Conservation (phyloP, 73 alveolate genomes). For the Tetrahymena thermophila region DNA sequence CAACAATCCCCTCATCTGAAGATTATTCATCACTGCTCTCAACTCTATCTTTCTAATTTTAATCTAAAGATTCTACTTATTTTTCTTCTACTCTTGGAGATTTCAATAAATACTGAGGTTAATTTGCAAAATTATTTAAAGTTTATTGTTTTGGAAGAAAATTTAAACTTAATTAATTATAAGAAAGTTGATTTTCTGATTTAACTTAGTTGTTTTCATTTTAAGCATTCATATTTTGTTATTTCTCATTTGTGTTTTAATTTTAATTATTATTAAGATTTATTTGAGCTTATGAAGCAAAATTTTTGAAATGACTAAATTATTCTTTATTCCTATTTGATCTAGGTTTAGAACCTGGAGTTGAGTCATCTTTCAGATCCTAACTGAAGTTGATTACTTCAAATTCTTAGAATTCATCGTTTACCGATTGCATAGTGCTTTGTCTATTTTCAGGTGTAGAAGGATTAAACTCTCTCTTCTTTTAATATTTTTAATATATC, state of each 20-base stretch:
- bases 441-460: background rate
- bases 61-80: background rate
- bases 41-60: background rate
- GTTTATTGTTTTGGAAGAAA: background rate
- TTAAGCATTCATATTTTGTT: background rate
- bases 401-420: background rate
- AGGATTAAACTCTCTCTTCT: background rate
- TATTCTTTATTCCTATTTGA: background rate
- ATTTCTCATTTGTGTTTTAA: background rate
- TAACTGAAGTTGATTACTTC: background rate
- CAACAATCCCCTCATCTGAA: background rate
- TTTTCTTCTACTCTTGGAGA: background rate
- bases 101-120: background rate
- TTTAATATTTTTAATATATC: background rate
- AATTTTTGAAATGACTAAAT: background rate
- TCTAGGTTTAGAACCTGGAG: background rate
- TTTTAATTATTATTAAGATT: background rate
- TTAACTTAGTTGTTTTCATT: background rate
- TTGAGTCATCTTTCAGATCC: background rate
- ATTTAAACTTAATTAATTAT: background rate
- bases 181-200: background rate
- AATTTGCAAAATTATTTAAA: background rate
- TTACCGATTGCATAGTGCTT: background rate
- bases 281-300: background rate
- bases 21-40: background rate